A percentile compares a stretch with the other conserved stretches of the same genome.
Evolutionary conservation across 352 stramenopile genomes (phyloP).

Genomic region (Phytophthora melonis): DNA sequence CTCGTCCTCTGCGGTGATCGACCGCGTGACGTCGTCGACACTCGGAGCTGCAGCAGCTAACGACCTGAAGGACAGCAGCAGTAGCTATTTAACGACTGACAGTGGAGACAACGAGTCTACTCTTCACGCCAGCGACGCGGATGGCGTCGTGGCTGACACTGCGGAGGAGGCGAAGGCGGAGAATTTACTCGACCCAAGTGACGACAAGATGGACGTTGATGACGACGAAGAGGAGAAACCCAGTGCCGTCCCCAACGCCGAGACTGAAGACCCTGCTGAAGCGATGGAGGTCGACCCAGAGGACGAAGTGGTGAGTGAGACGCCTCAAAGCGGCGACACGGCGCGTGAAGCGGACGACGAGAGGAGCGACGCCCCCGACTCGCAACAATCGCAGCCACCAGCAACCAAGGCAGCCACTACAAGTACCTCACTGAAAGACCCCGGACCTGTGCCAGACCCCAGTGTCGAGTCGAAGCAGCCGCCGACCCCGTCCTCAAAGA

Average conservation of each 20-base stretch:
- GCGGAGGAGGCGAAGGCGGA: background rate
- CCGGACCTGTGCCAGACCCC: background rate
- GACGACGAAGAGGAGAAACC: background rate
- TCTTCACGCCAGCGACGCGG: background rate
- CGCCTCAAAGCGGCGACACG: background rate
- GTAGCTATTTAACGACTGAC: background rate
- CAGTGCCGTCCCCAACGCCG: background rate
- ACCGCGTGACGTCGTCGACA: conserved; percentile 4
- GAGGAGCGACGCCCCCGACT: background rate
- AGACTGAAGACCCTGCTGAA: background rate
- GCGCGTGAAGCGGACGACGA: conserved; percentile 1
- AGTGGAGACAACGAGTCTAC: background rate
- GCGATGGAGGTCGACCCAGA: conserved; percentile 4
- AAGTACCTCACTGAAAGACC: background rate
- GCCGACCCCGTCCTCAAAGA: background rate
- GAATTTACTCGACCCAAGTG: background rate
- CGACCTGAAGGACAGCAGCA: background rate
- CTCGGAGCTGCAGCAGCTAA: background rate
- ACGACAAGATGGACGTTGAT: background rate
- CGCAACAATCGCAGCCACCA: background rate
- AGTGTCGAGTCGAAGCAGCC: background rate
- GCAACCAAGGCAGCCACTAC: background rate
- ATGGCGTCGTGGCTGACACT: background rate
- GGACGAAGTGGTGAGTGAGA: background rate
- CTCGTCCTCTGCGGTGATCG: conserved; percentile 3